Evolutionary conservation across 805 yeast species (phyloP), one percentile per base, ranked within the genome.

Genomic region (Pichia rugopelliculosa): DNA sequence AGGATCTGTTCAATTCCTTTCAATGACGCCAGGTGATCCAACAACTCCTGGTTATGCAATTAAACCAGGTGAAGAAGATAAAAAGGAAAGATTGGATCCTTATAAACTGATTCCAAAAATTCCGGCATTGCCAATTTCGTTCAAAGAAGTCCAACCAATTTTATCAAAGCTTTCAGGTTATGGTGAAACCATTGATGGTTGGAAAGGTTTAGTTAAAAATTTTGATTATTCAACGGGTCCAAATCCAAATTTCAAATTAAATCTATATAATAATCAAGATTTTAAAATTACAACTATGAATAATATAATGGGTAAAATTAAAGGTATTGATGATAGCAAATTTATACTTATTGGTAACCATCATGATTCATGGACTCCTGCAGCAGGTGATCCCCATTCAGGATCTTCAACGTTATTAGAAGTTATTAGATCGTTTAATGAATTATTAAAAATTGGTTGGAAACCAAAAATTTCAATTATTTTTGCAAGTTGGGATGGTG

Each of bases 401-500:
- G 91, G 91, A 1, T 74, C 85, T 17, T 82, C 89, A 1, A 77
- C 72, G 0, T 51, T 82, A 53, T 62, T 84, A 39, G 91, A 84
- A 59, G 65, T 84, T 38, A 80, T 82, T 8, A 69, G 86, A 42
- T 80, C 77, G 1, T 67, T 83, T 33, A 75, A 78, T 22, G 75
- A 70, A 39, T 66, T 84, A 45, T 51, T 61, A 27, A 67, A 73
- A 51, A 53, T 59, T 1, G 88, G 87, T 9, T 87, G 90, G 90
- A 76, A 74, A 57, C 95, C 95, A 11, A 61, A 76, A 44, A 70
- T 93, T 57, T 77, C 89, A 0, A 80, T 87, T 22, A 71, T 77
- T 46, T 69, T 87, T 41, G 82, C 83, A 0, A 79, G 86, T 25
- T 87, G 89, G 89, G 95, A 87, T 64, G 95, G 87, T 33, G 89